These are phyloP conservation scores for Claviceps sp. DNA, from an alignment of 2,329 filamentous ascomycete genomes.

Conservation along the genomic window DNA sequence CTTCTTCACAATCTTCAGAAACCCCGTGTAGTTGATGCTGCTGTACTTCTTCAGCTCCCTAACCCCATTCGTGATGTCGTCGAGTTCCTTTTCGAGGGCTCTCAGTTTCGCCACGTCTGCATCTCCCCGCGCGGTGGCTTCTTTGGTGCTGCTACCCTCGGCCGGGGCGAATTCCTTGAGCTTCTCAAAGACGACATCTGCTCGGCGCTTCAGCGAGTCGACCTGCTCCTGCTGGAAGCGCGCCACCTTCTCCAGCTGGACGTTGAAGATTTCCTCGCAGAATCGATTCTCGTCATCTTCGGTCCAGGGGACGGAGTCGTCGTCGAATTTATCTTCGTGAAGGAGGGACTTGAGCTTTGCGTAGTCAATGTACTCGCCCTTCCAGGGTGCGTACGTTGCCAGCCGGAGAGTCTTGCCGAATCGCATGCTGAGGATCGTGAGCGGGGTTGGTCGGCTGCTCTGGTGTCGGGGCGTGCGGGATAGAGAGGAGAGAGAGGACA, in stretches of 20 bases:
- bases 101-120: conserved; percentile 43
- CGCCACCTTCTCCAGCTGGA: conserved; percentile 89
- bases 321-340: conserved; percentile 54
- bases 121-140: conserved; percentile 25
- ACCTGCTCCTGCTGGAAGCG: conserved; percentile 76
- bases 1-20: conserved; percentile 97
- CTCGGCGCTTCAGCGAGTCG: conserved; percentile 38
- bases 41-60: conserved; percentile 92
- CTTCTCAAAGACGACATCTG: conserved; percentile 48
- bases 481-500: not conserved
- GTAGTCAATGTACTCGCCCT: conserved; percentile 91
- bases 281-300: conserved; percentile 89
- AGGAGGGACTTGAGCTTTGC: conserved; percentile 80
- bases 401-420: conserved; percentile 81
- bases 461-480: not conserved
- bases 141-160: conserved; percentile 15
- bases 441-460: not conserved
- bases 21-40: conserved; percentile 92
- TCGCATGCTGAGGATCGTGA: conserved; percentile 46
- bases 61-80: conserved; percentile 78
- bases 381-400: conserved; percentile 77
- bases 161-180: conserved; percentile 65
- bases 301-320: conserved; percentile 64
- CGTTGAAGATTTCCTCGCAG: conserved; percentile 88
- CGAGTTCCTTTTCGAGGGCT: conserved; percentile 66